Evolutionary conservation across 345 rosid species (phyloP).

Genomic region (Trapa incisa): DNA sequence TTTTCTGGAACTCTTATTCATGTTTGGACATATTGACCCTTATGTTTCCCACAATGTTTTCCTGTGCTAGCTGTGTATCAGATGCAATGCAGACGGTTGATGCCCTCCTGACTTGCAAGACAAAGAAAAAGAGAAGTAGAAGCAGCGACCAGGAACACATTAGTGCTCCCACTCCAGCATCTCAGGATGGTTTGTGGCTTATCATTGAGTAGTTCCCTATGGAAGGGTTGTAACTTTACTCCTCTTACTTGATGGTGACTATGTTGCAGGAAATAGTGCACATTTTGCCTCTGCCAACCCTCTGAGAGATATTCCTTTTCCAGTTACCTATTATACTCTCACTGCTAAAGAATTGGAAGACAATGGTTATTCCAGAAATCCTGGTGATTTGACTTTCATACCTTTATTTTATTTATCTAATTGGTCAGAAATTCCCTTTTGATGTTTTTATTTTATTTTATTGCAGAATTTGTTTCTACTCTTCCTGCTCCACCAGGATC

Average conservation of each 20-base stretch:
- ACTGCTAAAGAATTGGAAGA: slow-evolving; percentile 61
- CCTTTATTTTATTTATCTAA: not conserved
- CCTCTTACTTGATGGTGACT: not conserved
- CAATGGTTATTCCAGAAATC: slow-evolving; percentile 58
- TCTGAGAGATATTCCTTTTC: slow-evolving; percentile 66
- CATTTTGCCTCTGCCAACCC: slow-evolving; percentile 23
- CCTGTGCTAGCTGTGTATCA: slow-evolving; percentile 57
- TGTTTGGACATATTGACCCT: slow-evolving; percentile 4
- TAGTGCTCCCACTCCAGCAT: slow-evolving; percentile 18
- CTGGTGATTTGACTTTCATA: slow-evolving; percentile 28
- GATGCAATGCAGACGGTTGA: slow-evolving; percentile 78
- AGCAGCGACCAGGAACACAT: slow-evolving; percentile 17
- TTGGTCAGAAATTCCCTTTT: not conserved
- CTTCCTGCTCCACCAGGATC: slow-evolving; percentile 57
- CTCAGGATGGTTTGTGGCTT: slow-evolving; percentile 41
- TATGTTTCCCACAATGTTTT: slow-evolving; percentile 16
- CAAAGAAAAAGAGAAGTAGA: slow-evolving; percentile 55
- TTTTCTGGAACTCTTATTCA: not conserved
- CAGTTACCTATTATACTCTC: slow-evolving; percentile 60
- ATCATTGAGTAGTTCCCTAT: not conserved
- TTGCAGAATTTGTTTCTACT: slow-evolving; percentile 55
- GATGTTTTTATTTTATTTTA: slow-evolving; percentile 3
- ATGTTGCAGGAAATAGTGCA: slow-evolving; percentile 5
- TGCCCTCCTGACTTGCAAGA: slow-evolving; percentile 66
- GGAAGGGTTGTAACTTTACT: not conserved